Percentiles rank a stretch among this genome's conserved stretches.
Evolutionary conservation across 1,139 yeast genomes (phyloP).

Genomic region (Ashbya aceris): DNA sequence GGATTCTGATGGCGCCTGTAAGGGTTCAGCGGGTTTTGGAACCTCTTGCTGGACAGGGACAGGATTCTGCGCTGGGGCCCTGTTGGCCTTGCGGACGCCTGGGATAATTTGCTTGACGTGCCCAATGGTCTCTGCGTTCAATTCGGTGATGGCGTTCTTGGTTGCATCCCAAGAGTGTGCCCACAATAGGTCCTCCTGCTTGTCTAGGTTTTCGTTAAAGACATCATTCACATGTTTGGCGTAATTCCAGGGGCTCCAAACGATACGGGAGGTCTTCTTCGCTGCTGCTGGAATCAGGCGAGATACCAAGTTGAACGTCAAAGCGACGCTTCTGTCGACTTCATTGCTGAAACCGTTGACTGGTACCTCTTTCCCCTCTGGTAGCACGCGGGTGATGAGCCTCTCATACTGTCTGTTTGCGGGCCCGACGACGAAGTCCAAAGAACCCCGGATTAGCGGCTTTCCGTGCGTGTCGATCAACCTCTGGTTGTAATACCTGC

Average conservation of each 20-base stretch:
- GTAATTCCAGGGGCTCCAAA: slow-evolving; percentile 27
- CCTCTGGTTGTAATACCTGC: slow-evolving; percentile 35
- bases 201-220: slow-evolving; percentile 27
- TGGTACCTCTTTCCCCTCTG: slow-evolving; percentile 39
- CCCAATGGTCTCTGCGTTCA: slow-evolving; percentile 19
- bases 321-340: slow-evolving; percentile 39
- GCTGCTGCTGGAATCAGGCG: slow-evolving; percentile 26
- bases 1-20: not conserved
- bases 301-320: slow-evolving; percentile 35
- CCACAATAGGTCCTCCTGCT: slow-evolving; percentile 21
- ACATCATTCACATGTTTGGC: slow-evolving; percentile 27
- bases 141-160: slow-evolving; percentile 17
- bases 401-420: slow-evolving; percentile 46
- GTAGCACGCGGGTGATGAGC: slow-evolving; percentile 37
- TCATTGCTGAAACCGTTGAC: slow-evolving; percentile 43
- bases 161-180: slow-evolving; percentile 27
- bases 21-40: not conserved
- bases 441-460: slow-evolving; percentile 47
- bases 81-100: slow-evolving; percentile 3
- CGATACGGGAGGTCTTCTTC: slow-evolving; percentile 14
- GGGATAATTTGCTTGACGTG: slow-evolving; percentile 10
- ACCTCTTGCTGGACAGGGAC: slow-evolving; percentile 2
- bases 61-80: slow-evolving; percentile 8
- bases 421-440: slow-evolving; percentile 58
- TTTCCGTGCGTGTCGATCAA: slow-evolving; percentile 50